Percentiles rank a stretch among this genome's conserved stretches.
phyloP scores from a whole-genome alignment of 345 rosid genomes.

The Citrus sp. region DNA sequence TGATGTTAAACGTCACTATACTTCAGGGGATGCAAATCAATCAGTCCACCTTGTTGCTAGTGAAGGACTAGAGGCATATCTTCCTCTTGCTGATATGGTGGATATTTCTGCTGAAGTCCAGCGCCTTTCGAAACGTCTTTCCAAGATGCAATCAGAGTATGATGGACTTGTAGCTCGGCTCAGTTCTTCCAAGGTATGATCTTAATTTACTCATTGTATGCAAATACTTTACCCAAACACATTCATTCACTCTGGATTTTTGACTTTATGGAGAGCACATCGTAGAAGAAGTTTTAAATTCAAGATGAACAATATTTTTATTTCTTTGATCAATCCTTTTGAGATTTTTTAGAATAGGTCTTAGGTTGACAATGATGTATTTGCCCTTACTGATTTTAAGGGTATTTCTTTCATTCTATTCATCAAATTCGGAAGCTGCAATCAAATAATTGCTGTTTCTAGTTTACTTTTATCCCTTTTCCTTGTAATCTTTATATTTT shows the following conservation, averaged over 20 bases:
- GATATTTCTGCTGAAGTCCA: slow-evolving; percentile 85
- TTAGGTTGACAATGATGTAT: background rate
- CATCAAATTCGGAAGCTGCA: background rate
- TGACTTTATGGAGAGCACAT: background rate
- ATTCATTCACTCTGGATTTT: background rate
- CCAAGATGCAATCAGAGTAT: slow-evolving; percentile 85
- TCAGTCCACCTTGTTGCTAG: slow-evolving; percentile 94
- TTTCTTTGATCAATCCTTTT: too few species aligned
- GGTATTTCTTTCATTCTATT: background rate
- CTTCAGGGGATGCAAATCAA: slow-evolving; percentile 67
- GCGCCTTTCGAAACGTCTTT: slow-evolving; percentile 85
- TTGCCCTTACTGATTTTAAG: background rate
- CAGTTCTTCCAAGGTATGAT: slow-evolving; percentile 65
- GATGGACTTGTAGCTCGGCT: slow-evolving; percentile 75
- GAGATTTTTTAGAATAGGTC: background rate
- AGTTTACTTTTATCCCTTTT: background rate
- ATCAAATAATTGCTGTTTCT: background rate
- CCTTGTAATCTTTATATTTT: background rate
- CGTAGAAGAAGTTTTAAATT: background rate
- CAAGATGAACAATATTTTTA: background rate
- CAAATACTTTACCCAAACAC: background rate
- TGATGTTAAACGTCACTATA: slow-evolving; percentile 7
- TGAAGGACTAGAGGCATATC: slow-evolving; percentile 96
- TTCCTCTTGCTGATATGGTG: slow-evolving; percentile 92
- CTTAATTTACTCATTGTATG: background rate